phyloP scores from a whole-genome alignment of 441 rosid species.

The Pelargonium citronellum region DNA sequence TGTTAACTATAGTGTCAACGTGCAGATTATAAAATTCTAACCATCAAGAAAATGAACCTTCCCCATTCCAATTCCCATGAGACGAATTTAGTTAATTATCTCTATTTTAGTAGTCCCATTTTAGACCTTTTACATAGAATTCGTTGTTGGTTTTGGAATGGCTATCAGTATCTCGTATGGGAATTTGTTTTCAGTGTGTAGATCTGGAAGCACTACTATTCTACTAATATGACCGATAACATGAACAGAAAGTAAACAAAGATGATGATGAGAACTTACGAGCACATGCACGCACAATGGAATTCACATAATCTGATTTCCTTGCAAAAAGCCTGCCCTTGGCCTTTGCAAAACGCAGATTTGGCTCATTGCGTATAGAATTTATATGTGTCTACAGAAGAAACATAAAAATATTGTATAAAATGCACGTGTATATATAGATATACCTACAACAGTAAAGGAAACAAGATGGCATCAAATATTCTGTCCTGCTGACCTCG shows the following conservation, averaged over 20 bases:
- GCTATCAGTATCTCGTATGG: too few relatives aligned
- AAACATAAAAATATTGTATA: slow-evolving; percentile 19
- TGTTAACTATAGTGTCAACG: too few relatives aligned
- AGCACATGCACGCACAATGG: slow-evolving; percentile 78
- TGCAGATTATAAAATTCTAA: too few relatives aligned
- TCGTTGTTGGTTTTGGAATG: too few relatives aligned
- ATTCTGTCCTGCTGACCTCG: slow-evolving; percentile 41
- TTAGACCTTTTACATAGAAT: too few relatives aligned
- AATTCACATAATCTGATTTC: slow-evolving; percentile 75
- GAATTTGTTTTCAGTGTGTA: too few relatives aligned
- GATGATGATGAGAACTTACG: slow-evolving; percentile 46
- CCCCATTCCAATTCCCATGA: too few relatives aligned
- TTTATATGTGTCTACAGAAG: slow-evolving; percentile 78
- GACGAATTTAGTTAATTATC: too few relatives aligned
- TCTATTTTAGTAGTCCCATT: too few relatives aligned
- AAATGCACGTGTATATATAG: slow-evolving; percentile 14
- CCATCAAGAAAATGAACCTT: too few relatives aligned
- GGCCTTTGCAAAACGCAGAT: slow-evolving; percentile 53
- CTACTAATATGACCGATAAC: not conserved
- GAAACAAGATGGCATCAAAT: slow-evolving; percentile 17
- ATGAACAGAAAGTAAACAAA: not conserved
- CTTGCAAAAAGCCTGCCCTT: slow-evolving; percentile 62
- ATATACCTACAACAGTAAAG: slow-evolving; percentile 16
- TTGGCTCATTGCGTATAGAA: slow-evolving; percentile 67
- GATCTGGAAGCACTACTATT: too few relatives aligned